A percentile compares a stretch with the other conserved stretches of the same genome.
Conservation (phyloP, 2,329 filamentous ascomycete species). For the Aspergillus fischeri region DNA sequence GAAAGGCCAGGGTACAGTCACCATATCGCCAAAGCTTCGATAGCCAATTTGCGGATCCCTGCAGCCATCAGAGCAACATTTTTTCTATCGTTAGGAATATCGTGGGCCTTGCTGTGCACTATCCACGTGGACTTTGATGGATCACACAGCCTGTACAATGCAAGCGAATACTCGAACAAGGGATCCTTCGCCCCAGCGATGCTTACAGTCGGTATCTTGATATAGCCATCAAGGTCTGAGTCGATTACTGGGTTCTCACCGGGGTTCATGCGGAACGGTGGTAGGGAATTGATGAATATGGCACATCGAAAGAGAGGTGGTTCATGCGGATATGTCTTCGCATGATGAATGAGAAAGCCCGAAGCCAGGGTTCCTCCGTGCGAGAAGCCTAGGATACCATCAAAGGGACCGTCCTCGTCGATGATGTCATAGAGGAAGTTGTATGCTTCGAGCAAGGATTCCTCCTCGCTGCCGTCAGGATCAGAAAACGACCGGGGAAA, state of each 20-base stretch:
- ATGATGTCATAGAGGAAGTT: slow-evolving; percentile 25
- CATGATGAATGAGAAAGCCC: slow-evolving; percentile 26
- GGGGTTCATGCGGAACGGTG: slow-evolving; percentile 28
- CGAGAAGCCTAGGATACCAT: slow-evolving; percentile 34
- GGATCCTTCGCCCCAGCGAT: slow-evolving; percentile 23
- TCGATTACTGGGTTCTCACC: slow-evolving; percentile 18
- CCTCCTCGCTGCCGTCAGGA: slow-evolving; percentile 17
- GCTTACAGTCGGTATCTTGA: slow-evolving; percentile 23
- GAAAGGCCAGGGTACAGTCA: background rate
- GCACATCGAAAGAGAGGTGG: slow-evolving; percentile 28
- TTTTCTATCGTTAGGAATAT: slow-evolving; percentile 22
- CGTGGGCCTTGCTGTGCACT: slow-evolving; percentile 25
- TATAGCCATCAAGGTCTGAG: slow-evolving; percentile 21
- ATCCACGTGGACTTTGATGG: slow-evolving; percentile 16
- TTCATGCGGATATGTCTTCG: slow-evolving; percentile 18
- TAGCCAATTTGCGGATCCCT: slow-evolving; percentile 19
- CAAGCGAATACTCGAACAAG: slow-evolving; percentile 22
- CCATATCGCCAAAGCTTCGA: slow-evolving; percentile 5
- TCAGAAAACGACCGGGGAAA: slow-evolving; percentile 22
- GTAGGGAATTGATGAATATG: slow-evolving; percentile 29
- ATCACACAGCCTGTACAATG: slow-evolving; percentile 22
- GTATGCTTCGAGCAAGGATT: slow-evolving; percentile 23
- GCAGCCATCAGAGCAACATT: slow-evolving; percentile 21
- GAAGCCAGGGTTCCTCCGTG: slow-evolving; percentile 32
- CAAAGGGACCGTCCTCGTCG: slow-evolving; percentile 25